Evolutionary conservation across 495 filamentous ascomycete genomes (phyloP), one percentile per base, ranked within the genome.

Genomic region (Talaromyces trachyspermus): DNA sequence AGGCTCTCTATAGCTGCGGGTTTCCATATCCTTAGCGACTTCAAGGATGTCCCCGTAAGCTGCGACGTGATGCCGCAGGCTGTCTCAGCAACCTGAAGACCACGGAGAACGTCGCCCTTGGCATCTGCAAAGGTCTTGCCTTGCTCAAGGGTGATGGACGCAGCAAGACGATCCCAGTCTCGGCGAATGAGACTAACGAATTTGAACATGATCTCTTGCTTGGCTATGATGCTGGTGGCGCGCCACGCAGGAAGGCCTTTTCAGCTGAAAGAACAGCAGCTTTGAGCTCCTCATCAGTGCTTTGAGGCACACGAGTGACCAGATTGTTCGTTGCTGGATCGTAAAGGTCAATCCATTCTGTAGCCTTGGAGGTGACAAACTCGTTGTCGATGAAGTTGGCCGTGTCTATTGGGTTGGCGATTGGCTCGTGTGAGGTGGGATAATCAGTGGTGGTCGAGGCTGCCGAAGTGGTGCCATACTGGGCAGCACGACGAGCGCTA

Each of bases 21-120:
- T 99, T 74, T 99, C 92, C 92, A 99, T 99, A 64, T 99, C 92
- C 76, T 94, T 95, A 40, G 91, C 83, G 7, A 99, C 92, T 71
- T 99, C 94, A 26, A 99, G 72, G 23, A 99, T 80, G 66, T 97
- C 91, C 25, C 92, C 92, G 86, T 87, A 65, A 97, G 75, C 63
- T 96, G 85, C 32, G 89, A 91, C 6, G 92, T 92, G 54, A 95
- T 95, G 25, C 85, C 88, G 58, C 90, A 96, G 23, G 91, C 88
- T 15, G 89, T 91, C 74, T 99, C 92, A 8, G 92, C 92, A 35
- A 99, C 92, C 74, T 99, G 92, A 53, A 99, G 71, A 32, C 92
- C 92, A 45, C 92, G 79, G 48, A 99, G 79, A 12, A 99, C 92
- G 67, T 99, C 92, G 47, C 92, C 92, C 67, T 78, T 86, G 42